Conservation (phyloP, 192 early-diverging fungal genomes). For the Phycomyces blakesleeanus region DNA sequence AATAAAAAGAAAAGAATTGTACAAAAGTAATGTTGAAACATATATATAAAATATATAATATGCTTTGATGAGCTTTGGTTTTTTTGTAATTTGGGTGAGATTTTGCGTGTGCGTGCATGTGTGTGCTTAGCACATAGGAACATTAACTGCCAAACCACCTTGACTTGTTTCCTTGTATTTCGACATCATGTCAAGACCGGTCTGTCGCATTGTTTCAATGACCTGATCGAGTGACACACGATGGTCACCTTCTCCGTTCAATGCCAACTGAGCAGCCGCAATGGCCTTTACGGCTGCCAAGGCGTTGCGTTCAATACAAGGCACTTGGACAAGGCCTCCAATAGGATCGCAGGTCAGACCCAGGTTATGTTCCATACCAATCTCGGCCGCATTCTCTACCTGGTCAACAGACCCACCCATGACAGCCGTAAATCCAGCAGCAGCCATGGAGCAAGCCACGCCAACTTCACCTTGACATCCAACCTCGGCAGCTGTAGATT, state of each 20-base stretch:
- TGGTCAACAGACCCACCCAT: slow-evolving; percentile 88
- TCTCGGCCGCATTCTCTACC: slow-evolving; percentile 95
- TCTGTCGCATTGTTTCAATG: slow-evolving; percentile 91
- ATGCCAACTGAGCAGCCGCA: slow-evolving; percentile 88
- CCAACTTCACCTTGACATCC: slow-evolving; percentile 97
- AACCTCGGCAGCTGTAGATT: slow-evolving; percentile 80
- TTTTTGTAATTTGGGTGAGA: too few relatives aligned
- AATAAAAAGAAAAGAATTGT: too few relatives aligned
- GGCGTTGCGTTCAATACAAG: slow-evolving; percentile 94
- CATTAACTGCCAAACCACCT: slow-evolving; percentile 88
- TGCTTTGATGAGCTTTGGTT: too few relatives aligned
- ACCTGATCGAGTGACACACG: slow-evolving; percentile 88
- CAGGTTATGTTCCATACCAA: slow-evolving; percentile 89
- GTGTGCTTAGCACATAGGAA: slow-evolving; percentile 44
- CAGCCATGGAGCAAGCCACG: slow-evolving; percentile 96
- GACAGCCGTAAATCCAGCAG: slow-evolving; percentile 88
- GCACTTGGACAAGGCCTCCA: slow-evolving; percentile 90
- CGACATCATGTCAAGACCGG: slow-evolving; percentile 80
- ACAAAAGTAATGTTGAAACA: too few relatives aligned
- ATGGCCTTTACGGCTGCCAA: slow-evolving; percentile 92
- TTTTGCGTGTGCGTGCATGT: too few relatives aligned
- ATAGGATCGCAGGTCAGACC: slow-evolving; percentile 85
- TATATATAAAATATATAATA: too few relatives aligned
- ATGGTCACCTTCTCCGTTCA: slow-evolving; percentile 86
- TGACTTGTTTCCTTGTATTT: slow-evolving; percentile 96